Percentiles rank a stretch among this genome's conserved stretches.
Conservation (phyloP, 305 asterid species). For the Solanum chacoense region DNA sequence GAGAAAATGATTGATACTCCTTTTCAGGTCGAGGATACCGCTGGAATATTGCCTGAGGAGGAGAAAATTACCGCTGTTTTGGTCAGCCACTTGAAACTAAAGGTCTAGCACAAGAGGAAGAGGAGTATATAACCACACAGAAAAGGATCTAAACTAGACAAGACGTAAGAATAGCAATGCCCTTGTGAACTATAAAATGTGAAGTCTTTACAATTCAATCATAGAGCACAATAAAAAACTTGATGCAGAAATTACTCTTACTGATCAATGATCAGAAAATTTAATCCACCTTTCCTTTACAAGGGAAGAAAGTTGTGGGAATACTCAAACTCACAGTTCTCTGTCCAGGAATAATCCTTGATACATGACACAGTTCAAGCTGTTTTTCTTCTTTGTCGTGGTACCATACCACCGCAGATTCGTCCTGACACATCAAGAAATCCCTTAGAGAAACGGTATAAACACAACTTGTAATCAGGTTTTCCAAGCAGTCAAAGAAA, state of each 20-base stretch:
- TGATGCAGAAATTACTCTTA: not conserved
- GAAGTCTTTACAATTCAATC: not conserved
- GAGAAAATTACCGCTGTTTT: constrained; percentile 3
- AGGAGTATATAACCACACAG: not conserved
- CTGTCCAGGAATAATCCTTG: constrained; percentile 86
- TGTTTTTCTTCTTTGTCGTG: constrained; percentile 78
- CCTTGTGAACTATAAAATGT: not conserved
- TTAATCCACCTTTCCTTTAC: not conserved
- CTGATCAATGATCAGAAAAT: not conserved
- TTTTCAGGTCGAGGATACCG: constrained; percentile 78
- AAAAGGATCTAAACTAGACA: not conserved
- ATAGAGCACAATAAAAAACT: not conserved
- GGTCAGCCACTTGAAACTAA: constrained; percentile 12
- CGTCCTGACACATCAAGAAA: constrained; percentile 49
- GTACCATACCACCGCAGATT: constrained; percentile 78
- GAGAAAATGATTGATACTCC: constrained; percentile 83
- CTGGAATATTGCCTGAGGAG: constrained; percentile 51
- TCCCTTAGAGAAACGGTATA: not conserved
- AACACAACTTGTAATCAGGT: not conserved
- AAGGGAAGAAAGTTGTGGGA: not conserved
- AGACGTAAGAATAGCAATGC: not conserved
- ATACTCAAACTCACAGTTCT: constrained; percentile 69
- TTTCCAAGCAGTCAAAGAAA: not conserved
- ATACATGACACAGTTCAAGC: constrained; percentile 58
- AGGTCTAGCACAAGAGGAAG: not conserved